phyloP scores from a whole-genome alignment of 1,284 basidiomycete species.

The Boletellus sp. region DNA sequence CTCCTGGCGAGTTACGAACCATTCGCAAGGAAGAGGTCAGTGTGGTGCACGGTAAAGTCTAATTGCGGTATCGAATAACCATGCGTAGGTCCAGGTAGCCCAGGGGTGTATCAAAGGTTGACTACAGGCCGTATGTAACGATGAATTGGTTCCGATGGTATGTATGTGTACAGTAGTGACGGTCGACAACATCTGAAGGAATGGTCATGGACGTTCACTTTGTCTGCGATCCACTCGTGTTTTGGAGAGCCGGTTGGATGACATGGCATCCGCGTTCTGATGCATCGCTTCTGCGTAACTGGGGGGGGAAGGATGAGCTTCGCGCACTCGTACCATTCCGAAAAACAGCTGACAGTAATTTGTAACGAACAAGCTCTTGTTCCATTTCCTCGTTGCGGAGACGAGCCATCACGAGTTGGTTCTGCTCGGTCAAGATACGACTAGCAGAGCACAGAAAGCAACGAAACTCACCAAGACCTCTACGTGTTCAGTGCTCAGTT shows the following conservation, averaged over 20 bases:
- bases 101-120: constrained; percentile 18
- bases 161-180: constrained; percentile 6
- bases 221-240: constrained; percentile 33
- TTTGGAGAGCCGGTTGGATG: constrained; percentile 63
- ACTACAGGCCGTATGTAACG: constrained; percentile 2
- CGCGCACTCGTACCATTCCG: neutral
- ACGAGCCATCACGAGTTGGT: constrained; percentile 84
- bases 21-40: constrained; percentile 61
- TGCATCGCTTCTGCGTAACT: constrained; percentile 91
- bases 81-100: constrained; percentile 30
- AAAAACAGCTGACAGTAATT: constrained; percentile 66
- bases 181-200: neutral
- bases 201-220: constrained; percentile 28
- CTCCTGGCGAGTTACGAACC: constrained; percentile 61
- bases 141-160: constrained; percentile 13
- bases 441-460: neutral
- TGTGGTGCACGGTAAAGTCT: neutral
- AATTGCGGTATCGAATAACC: constrained; percentile 1
- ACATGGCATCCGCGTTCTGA: constrained; percentile 74
- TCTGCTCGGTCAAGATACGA: constrained; percentile 43
- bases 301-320: neutral
- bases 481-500: constrained; percentile 79
- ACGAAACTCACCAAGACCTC: constrained; percentile 56
- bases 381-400: constrained; percentile 88
- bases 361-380: constrained; percentile 87